Evolutionary conservation across 257 asterid genomes (phyloP).

Genomic region (Striga asiatica): DNA sequence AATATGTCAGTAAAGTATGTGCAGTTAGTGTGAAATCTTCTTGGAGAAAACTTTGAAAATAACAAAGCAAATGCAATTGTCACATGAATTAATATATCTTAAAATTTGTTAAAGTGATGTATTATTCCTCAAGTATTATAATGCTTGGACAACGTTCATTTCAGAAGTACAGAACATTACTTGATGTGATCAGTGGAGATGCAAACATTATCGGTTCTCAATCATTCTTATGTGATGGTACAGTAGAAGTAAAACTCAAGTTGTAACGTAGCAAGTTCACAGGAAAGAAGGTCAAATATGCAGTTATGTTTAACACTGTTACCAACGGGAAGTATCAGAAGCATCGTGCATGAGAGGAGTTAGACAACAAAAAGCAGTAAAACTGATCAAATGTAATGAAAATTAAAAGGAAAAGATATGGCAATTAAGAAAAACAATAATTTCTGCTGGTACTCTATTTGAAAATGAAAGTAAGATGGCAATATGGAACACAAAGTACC

Average conservation of each 20-base stretch:
- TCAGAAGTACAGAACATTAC: no score
- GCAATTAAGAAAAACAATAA: background rate
- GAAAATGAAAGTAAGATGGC: conserved; percentile 3
- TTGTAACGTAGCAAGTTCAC: background rate
- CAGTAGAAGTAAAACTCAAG: background rate
- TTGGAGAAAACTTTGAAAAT: no score
- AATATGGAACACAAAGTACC: conserved; percentile 33
- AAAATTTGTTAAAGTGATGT: background rate
- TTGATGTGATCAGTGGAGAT: no score
- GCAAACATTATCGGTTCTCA: no score
- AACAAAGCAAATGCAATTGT: no score
- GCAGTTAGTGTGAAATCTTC: no score
- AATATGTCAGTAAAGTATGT: no score
- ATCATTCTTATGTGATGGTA: background rate
- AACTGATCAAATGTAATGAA: background rate
- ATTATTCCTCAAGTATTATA: background rate
- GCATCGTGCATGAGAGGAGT: conserved; percentile 2
- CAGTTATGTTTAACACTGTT: background rate
- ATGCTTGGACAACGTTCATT: background rate
- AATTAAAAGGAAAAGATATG: background rate
- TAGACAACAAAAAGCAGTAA: background rate
- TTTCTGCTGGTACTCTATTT: background rate
- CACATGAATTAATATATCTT: no score
- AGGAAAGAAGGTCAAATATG: conserved; percentile 4
- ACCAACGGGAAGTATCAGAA: conserved; percentile 2